These are phyloP conservation scores for Schizosaccharomyces octosporus DNA, from an alignment of 805 yeast genomes.

Conservation along the genomic window DNA sequence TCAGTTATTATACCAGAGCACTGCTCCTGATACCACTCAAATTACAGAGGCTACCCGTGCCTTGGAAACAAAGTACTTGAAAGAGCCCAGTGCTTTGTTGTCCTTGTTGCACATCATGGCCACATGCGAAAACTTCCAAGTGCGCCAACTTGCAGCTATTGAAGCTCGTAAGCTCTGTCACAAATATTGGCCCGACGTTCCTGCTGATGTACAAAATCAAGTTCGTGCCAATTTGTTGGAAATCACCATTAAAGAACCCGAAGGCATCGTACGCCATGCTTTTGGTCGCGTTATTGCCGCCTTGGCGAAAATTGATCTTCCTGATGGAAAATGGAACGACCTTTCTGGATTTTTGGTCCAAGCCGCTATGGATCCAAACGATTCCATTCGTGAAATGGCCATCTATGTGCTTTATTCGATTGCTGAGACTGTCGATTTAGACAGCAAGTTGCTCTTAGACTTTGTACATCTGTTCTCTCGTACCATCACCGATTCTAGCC, in stretches of 20 bases:
- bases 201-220: constrained; percentile 22
- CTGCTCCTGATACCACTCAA: constrained; percentile 52
- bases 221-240: constrained; percentile 47
- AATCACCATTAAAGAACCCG: constrained; percentile 39
- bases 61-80: constrained; percentile 50
- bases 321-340: constrained; percentile 44
- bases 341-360: constrained; percentile 46
- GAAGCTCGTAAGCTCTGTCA: constrained; percentile 71
- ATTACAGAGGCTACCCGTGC: constrained; percentile 63
- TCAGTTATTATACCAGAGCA: constrained; percentile 43
- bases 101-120: constrained; percentile 64
- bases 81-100: constrained; percentile 47
- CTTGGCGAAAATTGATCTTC: constrained; percentile 56
- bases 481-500: constrained; percentile 38
- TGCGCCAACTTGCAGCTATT: constrained; percentile 85
- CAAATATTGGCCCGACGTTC: constrained; percentile 33
- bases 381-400: constrained; percentile 52
- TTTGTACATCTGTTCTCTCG: constrained; percentile 45
- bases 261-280: constrained; percentile 56
- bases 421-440: constrained; percentile 39
- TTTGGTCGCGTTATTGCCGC: constrained; percentile 73
- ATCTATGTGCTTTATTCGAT: constrained; percentile 55
- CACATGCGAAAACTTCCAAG: constrained; percentile 37
- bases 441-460: constrained; percentile 34
- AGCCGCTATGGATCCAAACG: constrained; percentile 34